Conservation (phyloP, 2,329 filamentous ascomycete genomes). For the Amauroascus niger region DNA sequence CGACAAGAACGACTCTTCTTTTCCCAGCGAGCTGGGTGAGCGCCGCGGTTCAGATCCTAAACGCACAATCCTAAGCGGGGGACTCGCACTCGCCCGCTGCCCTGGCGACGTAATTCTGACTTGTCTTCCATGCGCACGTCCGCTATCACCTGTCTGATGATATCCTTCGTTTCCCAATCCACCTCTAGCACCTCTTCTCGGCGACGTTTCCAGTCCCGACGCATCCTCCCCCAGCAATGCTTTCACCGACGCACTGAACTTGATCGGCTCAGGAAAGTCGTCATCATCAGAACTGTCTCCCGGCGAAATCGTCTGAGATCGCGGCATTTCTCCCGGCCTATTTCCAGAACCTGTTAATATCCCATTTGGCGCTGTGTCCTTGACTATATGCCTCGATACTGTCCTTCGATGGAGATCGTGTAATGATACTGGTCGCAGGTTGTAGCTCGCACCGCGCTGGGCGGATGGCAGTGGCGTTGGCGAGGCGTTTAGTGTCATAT, state of each 20-base stretch:
- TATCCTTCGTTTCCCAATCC: conserved; percentile 5
- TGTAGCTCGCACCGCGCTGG: conserved; percentile 27
- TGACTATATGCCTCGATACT: conserved; percentile 26
- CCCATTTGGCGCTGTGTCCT: conserved; percentile 27
- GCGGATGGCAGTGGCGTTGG: conserved; percentile 31
- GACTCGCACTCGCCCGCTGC: conserved; percentile 21
- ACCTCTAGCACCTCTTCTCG: conserved; percentile 30
- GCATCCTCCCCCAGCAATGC: conserved; percentile 57
- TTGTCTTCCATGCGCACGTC: conserved; percentile 23
- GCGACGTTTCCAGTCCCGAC: conserved; percentile 47
- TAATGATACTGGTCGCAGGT: conserved; percentile 27
- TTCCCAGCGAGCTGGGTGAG: conserved; percentile 24
- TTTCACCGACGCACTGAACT: conserved; percentile 85
- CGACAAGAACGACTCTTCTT: conserved; percentile 34
- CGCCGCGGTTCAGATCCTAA: conserved; percentile 26
- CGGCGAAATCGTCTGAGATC: conserved; percentile 10
- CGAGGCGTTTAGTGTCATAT: conserved; percentile 28
- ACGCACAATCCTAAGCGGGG: conserved; percentile 35
- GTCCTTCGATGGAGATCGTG: conserved; percentile 33
- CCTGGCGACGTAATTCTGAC: conserved; percentile 32
- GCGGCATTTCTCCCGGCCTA: conserved; percentile 15
- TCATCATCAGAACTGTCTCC: conserved; percentile 87
- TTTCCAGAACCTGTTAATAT: conserved; percentile 6
- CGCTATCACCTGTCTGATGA: neutral
- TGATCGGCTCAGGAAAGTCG: conserved; percentile 83